Evolutionary conservation across 495 filamentous ascomycete species (phyloP), one percentile per base, ranked within the genome.

Genomic region (Neurospora terricola): DNA sequence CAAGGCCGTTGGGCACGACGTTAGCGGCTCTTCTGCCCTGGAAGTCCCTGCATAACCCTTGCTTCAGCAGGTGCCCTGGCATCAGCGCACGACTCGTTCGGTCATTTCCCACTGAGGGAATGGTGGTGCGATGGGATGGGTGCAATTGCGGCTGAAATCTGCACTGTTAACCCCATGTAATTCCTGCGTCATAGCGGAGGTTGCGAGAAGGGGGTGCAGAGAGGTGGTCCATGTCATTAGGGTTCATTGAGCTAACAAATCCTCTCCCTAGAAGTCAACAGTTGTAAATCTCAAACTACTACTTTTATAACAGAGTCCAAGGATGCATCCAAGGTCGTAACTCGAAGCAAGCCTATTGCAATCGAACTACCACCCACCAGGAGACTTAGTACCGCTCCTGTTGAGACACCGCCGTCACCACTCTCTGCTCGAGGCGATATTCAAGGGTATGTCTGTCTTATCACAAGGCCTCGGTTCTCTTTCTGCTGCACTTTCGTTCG

Each of bases 391-490:
- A 76, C 78, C 74, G 75, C 80, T 23, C 73, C 80, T 69, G 75
- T 80, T 21, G 82, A 82, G 72, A 87, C 82, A 16, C 82, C 81
- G 9, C 76, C 80, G 10, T 78, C 78, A 36, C 84, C 85, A 11
- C 77, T 87, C 45, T 84, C 85, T 38, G 86, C 83, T 38, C 79
- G 86, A 71, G 86, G 86, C 37, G 86, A 88, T 78, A 72, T 84
- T 69, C 81, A 76, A 70, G 85, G 86, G 85, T 87, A 82, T 59
- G 83, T 81, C 23, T 36, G 27, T 34, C 27, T 34, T 34, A 11
- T 66, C 14, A 39, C 45, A 36, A 74, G 38, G 70, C 37, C 30
- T 74, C 37, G 39, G 14, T 36, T 71, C 23, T 73, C 42, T 30
- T 72, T 40, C 59, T 70, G 12, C n/a, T 42, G 66, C 11, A 70